Conservation (phyloP, 2,329 filamentous ascomycete species). For the Fusarium buxicola region DNA sequence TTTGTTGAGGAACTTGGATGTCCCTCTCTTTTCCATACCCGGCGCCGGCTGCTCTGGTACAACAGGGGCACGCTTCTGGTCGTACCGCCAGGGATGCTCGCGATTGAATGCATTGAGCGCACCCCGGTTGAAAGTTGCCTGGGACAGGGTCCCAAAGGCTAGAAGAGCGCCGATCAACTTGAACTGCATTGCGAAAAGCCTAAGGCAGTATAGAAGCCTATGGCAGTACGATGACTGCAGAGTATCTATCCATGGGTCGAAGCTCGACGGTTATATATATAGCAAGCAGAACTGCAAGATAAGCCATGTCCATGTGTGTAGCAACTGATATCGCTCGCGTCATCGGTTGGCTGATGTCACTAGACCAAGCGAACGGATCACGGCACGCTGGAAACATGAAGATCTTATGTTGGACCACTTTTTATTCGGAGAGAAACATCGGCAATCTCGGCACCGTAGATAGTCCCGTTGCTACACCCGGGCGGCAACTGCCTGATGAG, state of each 20-base stretch:
- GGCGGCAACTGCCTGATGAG: constrained; percentile 15
- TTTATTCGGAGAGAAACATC: not conserved
- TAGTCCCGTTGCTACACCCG: not conserved
- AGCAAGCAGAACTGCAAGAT: not conserved
- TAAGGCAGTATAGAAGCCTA: not conserved
- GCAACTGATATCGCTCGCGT: constrained; percentile 1
- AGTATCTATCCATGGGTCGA: too few species aligned
- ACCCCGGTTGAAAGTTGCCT: constrained; percentile 41
- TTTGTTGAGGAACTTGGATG: constrained; percentile 41
- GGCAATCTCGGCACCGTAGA: constrained; percentile 30
- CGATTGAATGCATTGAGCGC: constrained; percentile 38
- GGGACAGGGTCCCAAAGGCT: constrained; percentile 39
- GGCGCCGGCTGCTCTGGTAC: constrained; percentile 9
- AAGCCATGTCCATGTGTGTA: not conserved
- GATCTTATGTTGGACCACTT: constrained; percentile 7
- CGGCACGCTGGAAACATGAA: constrained; percentile 15
- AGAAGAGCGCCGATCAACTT: constrained; percentile 35
- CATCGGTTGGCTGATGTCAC: constrained; percentile 22
- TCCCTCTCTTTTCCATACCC: constrained; percentile 10
- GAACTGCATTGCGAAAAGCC: constrained; percentile 32
- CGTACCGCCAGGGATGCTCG: constrained; percentile 12
- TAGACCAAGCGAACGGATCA: constrained; percentile 11
- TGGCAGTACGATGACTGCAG: too few species aligned
- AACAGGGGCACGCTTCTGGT: constrained; percentile 23
- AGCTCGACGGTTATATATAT: constrained; percentile 16